Evolutionary conservation across 257 asterid species (phyloP), one percentile per base, ranked within the genome.

Genomic region (Solanum medicagineum): DNA sequence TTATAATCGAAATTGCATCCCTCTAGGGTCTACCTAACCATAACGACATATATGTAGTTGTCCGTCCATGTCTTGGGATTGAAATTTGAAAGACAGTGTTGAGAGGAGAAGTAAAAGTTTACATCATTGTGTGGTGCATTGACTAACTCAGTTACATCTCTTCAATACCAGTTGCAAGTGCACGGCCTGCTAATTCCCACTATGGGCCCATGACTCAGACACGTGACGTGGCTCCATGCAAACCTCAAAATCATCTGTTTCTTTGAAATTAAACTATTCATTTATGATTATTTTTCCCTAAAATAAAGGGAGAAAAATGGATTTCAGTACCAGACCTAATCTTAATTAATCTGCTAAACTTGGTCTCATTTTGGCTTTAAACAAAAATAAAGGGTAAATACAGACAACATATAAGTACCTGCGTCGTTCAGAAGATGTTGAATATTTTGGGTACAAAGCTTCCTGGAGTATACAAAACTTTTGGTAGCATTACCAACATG

Each of bases 181-280:
- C 13, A 85, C 73, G 92, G 89, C 90, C 90, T 86, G 86, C 87
- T 45, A 85, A 89, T 88, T 87, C 92, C 97, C 89, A 91, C 93
- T 14, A 7, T 56, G 81, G 59, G 42, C 85, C 53, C 70, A 83
- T 55, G 81, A 89, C 24, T 84, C 81, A 59, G 85, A 42, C 86
- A 86, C 71, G 77, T 51, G 92, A 89, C 95, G 94, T 92, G 94
- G 94, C 85, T 32, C 47, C 84, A 85, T 77, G 17, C 45, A 29
- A 22, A 84, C 93, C 94, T 87, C 68, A 29, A 29, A 29, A 29
- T 29, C 32, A 29, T 29, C 32, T 29, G 32, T 29, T 29, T 29
- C 32, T 29, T 29, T 29, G 32, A 29, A 29, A 29, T 29, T 29
- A 29, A 29, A 29, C 32, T 29, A 29, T 29, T 29, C 32, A 29